phyloP scores from a whole-genome alignment of 495 filamentous ascomycete genomes.

The Talaromyces borbonicus region DNA sequence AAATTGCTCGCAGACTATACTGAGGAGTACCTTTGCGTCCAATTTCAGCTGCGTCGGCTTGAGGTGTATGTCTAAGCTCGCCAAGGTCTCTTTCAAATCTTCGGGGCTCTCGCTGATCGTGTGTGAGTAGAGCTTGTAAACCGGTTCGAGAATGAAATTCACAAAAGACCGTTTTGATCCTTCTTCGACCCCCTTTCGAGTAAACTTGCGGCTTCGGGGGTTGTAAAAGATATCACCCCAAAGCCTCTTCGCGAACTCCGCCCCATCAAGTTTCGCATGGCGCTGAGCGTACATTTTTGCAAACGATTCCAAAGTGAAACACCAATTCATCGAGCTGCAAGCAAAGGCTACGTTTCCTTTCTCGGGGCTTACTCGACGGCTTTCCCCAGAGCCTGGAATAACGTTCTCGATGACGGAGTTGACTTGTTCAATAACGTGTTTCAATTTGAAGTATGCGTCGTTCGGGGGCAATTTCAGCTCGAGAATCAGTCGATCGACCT shows the following conservation, averaged over 20 bases:
- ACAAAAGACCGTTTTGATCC: slow-evolving; percentile 79
- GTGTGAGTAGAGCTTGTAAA: slow-evolving; percentile 96
- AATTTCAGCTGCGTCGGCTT: slow-evolving; percentile 87
- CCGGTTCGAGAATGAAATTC: slow-evolving; percentile 88
- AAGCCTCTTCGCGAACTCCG: slow-evolving; percentile 69
- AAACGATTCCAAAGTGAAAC: slow-evolving; percentile 87
- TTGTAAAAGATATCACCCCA: slow-evolving; percentile 99
- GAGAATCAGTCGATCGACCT: slow-evolving; percentile 89
- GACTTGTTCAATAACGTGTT: slow-evolving; percentile 95
- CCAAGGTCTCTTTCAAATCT: slow-evolving; percentile 72
- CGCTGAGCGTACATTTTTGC: slow-evolving; percentile 91
- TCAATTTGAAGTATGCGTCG: slow-evolving; percentile 97
- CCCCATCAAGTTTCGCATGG: slow-evolving; percentile 67
- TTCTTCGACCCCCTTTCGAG: slow-evolving; percentile 74
- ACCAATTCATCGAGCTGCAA: slow-evolving; percentile 89
- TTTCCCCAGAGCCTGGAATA: slow-evolving; percentile 73
- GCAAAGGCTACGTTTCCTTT: slow-evolving; percentile 96
- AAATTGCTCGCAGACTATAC: slow-evolving; percentile 87
- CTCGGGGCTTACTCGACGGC: slow-evolving; percentile 78
- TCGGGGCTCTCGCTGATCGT: slow-evolving; percentile 86
- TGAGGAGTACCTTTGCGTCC: slow-evolving; percentile 81
- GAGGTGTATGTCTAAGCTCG: slow-evolving; percentile 67
- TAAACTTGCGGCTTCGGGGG: slow-evolving; percentile 79
- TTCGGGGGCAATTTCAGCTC: slow-evolving; percentile 91
- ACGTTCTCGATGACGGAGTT: slow-evolving; percentile 90